Percentiles rank a stretch among this genome's conserved stretches.
phyloP scores from a whole-genome alignment of 495 filamentous ascomycete species.

The Penicillium ochrochloron region DNA sequence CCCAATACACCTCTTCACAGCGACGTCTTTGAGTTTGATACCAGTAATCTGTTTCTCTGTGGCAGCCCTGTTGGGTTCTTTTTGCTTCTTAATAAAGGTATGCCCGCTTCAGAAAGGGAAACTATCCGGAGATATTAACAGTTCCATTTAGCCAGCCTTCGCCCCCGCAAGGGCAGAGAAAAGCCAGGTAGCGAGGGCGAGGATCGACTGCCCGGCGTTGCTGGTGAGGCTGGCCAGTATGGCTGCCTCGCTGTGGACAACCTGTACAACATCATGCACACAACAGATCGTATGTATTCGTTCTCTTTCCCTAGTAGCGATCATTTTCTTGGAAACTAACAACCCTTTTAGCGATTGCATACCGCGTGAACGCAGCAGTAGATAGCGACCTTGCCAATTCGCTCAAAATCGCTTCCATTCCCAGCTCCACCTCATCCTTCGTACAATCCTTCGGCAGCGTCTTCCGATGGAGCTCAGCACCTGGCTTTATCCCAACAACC shows the following conservation, averaged over 20 bases:
- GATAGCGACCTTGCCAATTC: conserved; percentile 78
- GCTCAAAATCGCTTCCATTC: conserved; percentile 77
- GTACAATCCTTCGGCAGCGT: conserved; percentile 67
- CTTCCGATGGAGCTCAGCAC: conserved; percentile 55
- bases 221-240: conserved; percentile 75
- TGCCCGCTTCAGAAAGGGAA: neutral
- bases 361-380: conserved; percentile 87
- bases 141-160: conserved; percentile 58
- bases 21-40: conserved; percentile 86
- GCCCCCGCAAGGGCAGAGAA: conserved; percentile 73
- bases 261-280: conserved; percentile 88
- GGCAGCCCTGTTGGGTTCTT: conserved; percentile 97
- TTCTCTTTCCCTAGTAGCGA: neutral
- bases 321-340: conserved; percentile 42
- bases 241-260: conserved; percentile 95
- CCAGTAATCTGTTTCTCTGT: conserved; percentile 82
- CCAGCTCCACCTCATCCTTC: conserved; percentile 69
- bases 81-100: conserved; percentile 78
- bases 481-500: conserved; percentile 27
- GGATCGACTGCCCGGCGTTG: conserved; percentile 64
- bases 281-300: conserved; percentile 55
- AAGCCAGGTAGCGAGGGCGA: conserved; percentile 77
- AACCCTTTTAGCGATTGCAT: conserved; percentile 71
- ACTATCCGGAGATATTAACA: neutral
- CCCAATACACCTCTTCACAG: conserved; percentile 51